Percentiles rank a stretch among this genome's conserved stretches.
These are phyloP conservation scores for Suillus americanus DNA, from an alignment of 768 basidiomycete species.

Conservation along the genomic window DNA sequence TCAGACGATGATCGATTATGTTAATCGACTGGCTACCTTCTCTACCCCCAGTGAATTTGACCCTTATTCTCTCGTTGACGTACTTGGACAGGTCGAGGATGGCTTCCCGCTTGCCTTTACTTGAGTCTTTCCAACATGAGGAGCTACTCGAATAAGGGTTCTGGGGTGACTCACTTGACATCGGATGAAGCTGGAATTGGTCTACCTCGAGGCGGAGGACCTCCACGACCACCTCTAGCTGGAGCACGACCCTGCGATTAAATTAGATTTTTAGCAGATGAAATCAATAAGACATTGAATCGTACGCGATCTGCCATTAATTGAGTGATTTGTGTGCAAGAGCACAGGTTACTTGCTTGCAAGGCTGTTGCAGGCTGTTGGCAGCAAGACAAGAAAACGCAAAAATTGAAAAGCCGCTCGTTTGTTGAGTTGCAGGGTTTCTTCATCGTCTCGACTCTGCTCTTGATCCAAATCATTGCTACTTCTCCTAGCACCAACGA, in stretches of 20 bases:
- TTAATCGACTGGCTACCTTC: constrained; percentile 59
- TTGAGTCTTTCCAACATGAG: constrained; percentile 32
- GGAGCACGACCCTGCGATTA: constrained; percentile 57
- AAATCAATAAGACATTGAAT: not conserved
- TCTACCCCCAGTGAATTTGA: constrained; percentile 97
- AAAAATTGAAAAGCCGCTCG: constrained; percentile 35
- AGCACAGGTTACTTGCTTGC: not conserved
- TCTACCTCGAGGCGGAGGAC: constrained; percentile 29
- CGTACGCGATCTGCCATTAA: constrained; percentile 32
- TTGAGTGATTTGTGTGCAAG: not conserved
- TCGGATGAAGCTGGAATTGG: constrained; percentile 19
- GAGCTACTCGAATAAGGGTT: constrained; percentile 4
- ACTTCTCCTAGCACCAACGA: not conserved
- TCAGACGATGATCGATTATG: not conserved
- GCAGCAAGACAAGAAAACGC: constrained; percentile 6
- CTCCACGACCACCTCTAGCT: constrained; percentile 45
- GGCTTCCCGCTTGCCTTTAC: constrained; percentile 72
- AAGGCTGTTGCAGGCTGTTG: constrained; percentile 1
- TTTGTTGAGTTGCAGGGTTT: constrained; percentile 5
- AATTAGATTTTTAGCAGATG: constrained; percentile 21
- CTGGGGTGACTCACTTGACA: constrained; percentile 24
- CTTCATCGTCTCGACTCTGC: constrained; percentile 2
- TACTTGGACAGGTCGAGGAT: constrained; percentile 96
- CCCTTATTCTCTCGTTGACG: constrained; percentile 86
- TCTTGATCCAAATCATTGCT: not conserved